Percentiles rank a stretch among this genome's conserved stretches.
These are phyloP conservation scores for Scedosporium apiospermum DNA, from an alignment of 2,329 filamentous ascomycete species.

Conservation along the genomic window DNA sequence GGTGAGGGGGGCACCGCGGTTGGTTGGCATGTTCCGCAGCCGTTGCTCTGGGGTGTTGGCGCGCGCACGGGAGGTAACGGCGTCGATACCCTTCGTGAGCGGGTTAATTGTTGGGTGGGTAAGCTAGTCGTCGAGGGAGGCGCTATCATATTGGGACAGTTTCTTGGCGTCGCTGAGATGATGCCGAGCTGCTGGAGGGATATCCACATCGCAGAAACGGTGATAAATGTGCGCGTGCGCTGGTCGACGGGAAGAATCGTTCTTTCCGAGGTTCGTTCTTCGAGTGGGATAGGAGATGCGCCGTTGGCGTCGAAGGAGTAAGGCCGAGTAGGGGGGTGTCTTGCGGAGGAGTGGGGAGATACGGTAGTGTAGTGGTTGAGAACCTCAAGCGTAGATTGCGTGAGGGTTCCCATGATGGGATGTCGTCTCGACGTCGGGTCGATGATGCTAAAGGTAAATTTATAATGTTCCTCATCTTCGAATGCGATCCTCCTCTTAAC, in stretches of 20 bases:
- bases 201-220: slow-evolving; percentile 16
- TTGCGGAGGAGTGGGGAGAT: neutral
- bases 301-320: neutral
- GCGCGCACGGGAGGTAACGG: neutral
- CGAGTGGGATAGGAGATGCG: neutral
- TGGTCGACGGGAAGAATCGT: slow-evolving; percentile 14
- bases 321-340: slow-evolving; percentile 3
- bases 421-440: slow-evolving; percentile 60
- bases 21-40: neutral
- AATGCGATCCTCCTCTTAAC: slow-evolving; percentile 36
- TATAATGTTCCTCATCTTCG: slow-evolving; percentile 27
- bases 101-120: neutral
- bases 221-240: slow-evolving; percentile 13
- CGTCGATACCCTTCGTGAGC: slow-evolving; percentile 1
- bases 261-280: slow-evolving; percentile 3
- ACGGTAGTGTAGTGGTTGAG: slow-evolving; percentile 34
- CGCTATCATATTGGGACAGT: neutral
- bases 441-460: slow-evolving; percentile 71
- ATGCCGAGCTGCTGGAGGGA: slow-evolving; percentile 14
- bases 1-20: slow-evolving; percentile 5
- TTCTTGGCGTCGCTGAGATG: slow-evolving; percentile 1
- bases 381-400: slow-evolving; percentile 54
- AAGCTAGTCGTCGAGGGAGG: neutral
- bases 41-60: neutral
- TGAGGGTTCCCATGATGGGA: slow-evolving; percentile 63